Conservation (phyloP, 352 stramenopile species). For the Globisporangium mamillatum region DNA sequence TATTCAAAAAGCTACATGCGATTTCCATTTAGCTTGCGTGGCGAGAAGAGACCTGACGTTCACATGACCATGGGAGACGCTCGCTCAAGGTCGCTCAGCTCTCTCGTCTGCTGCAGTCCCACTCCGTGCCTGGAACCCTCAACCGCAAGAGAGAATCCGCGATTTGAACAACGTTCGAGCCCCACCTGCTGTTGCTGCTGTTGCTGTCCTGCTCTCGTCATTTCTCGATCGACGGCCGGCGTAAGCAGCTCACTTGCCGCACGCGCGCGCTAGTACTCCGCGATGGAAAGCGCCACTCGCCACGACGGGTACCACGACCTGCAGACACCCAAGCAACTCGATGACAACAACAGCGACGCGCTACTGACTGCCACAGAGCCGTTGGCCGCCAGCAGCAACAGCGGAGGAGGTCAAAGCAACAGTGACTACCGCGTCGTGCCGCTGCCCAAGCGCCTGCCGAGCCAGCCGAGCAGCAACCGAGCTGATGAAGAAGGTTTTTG, state of each 20-base stretch:
- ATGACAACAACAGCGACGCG: neutral
- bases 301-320: neutral
- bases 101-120: neutral
- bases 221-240: neutral
- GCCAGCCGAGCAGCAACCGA: neutral
- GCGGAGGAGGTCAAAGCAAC: neutral
- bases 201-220: neutral
- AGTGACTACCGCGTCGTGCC: conserved; percentile 9
- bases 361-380: neutral
- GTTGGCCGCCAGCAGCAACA: neutral
- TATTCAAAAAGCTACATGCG: neutral
- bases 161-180: neutral
- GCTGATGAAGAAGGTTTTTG: conserved; percentile 32
- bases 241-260: neutral
- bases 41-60: neutral
- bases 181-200: neutral
- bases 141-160: neutral
- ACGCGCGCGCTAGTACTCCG: too few species aligned
- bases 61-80: too few species aligned
- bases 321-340: conserved; percentile 7
- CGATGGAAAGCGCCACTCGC: conserved; percentile 3
- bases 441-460: conserved; percentile 1
- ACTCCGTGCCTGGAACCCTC: neutral
- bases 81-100: too few species aligned
- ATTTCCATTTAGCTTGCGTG: neutral